phyloP scores from a whole-genome alignment of 2,329 filamentous ascomycete species.

The Xylaria sp. region DNA sequence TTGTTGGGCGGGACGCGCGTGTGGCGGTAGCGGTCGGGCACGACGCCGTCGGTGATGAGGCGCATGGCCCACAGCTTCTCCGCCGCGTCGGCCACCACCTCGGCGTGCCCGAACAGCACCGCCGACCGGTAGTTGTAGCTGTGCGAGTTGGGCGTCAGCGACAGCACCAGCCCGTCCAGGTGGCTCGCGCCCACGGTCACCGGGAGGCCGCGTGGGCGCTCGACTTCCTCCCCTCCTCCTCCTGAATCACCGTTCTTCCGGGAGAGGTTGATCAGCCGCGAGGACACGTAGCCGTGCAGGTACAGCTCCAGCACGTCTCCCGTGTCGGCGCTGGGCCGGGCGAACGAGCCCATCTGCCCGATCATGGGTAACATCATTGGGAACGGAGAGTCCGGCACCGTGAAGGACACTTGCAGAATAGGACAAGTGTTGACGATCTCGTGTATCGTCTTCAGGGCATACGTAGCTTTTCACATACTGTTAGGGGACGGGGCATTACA shows the following conservation, averaged over 20 bases:
- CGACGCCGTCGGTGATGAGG: conserved; percentile 75
- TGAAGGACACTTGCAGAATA: conserved; percentile 82
- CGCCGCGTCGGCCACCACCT: conserved; percentile 65
- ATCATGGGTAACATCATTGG: conserved; percentile 85
- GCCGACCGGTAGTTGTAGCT: conserved; percentile 88
- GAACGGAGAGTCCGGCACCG: conserved; percentile 67
- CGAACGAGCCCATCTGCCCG: conserved; percentile 78
- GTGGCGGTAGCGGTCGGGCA: conserved; percentile 68
- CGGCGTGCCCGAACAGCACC: conserved; percentile 76
- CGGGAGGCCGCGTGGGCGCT: conserved; percentile 61
- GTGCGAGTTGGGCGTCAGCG: conserved; percentile 79
- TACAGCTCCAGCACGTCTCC: conserved; percentile 76
- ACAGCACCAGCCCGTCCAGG: conserved; percentile 79
- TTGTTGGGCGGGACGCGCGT: conserved; percentile 71
- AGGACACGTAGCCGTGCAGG: conserved; percentile 83
- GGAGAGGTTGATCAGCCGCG: conserved; percentile 74
- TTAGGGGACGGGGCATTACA: conserved; percentile 23
- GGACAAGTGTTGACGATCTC: conserved; percentile 74
- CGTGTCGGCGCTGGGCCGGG: conserved; percentile 61
- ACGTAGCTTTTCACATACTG: conserved; percentile 58
- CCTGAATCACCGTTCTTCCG: conserved; percentile 35
- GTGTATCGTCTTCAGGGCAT: conserved; percentile 76
- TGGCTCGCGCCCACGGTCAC: conserved; percentile 75
- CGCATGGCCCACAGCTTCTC: conserved; percentile 82
- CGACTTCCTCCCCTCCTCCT: neutral